Evolutionary conservation across 805 yeast species (phyloP), one percentile per base, ranked within the genome.

Genomic region (Hanseniaspora mollemarum): DNA sequence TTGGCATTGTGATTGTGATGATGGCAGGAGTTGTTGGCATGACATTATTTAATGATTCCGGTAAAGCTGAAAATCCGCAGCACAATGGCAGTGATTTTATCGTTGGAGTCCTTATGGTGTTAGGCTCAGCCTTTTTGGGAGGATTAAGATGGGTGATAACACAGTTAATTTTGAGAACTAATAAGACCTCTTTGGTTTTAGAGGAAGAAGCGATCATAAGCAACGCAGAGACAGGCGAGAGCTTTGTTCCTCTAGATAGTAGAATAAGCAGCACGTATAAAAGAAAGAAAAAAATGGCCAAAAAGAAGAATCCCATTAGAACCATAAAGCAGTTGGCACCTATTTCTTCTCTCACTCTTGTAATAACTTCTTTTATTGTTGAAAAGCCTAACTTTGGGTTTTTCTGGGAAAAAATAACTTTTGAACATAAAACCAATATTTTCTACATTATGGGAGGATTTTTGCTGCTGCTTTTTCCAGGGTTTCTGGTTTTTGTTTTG

Each of bases 111-210:
- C 49, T 78, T 1, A 67, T 87, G 25, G 96, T 90, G 1, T 67
- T 92, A 26, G 67, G 75, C 1, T 88, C 95, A 3, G 78, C 94
- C 1, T 74, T 83, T 62, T 74, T 87, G 67, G 81, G 92, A 15
- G 98, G 98, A 0, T 68, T 92, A 46, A 75, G 98, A 55, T 92
- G 98, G 98, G 90, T 95, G 1, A 76, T 88, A 54, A 87, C 97
- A 1, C 97, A 92, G 61, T 64, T 92, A 21, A 71, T 90, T 32
- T 68, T 92, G 45, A 26, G 45, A 18, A 48, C 32, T 1, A 76
- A 80, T 4, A 43, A 37, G n/a, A 36, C 43, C 19, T 31, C 21
- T 1, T 26, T 42, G 12, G 18, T 36, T 1, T 28, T 16, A 13
- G 31, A 46, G 13, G 39, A 22, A 18, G 28, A 37, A 10, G 25